Base-by-base conservation (phyloP, 1,284 basidiomycete species). In the Tilletia horrida region DNA sequence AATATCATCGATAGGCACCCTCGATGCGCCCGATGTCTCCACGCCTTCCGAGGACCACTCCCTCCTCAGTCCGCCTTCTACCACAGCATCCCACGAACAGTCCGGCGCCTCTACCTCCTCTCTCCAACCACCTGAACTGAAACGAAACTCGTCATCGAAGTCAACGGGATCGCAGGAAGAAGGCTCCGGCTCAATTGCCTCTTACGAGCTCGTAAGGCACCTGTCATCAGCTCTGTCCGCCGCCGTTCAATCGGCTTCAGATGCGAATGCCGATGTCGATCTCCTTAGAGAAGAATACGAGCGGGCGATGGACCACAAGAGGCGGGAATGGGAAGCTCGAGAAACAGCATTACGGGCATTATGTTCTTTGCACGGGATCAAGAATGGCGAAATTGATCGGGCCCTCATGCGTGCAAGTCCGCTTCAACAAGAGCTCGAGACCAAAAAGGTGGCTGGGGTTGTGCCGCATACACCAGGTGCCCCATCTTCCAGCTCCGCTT, bases 301-400 rank as follows among this genome's bases (percentile, higher is more conserved):
- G 14, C 55, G 55, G 18, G 27, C 27, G 14, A n/a, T 59, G 55
- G 55, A 59, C 27, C 29, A 59, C 29, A 31, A 35, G 48, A 68
- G 71, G 40, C 70, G 71, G 64, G 68, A 71, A 18, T 69, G 43
- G 62, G 71, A 73, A 45, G 71, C 73, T 1, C 62, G 73, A 21
- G 73, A 75, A 59, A 61, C 66, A 6, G 73, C 73, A 4, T 64
- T 75, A 35, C 73, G 64, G 25, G 50, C 42, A 2, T 71, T 75
- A 31, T 75, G 73, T 45, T 70, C 70, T 7, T 70, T 73, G 45
- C 68, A 73, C 45, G 73, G 71, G 59, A 75, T 75, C 68, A 72
- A 73, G 66, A 66, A 69, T 65, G 73, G 73, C 25, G 70, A 75
- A 42, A 73, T 75, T 59, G 63, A 69, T n/a, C 71, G 73, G 25